These are phyloP conservation scores for Bipolaris sorokiniana DNA, from an alignment of 2,329 filamentous ascomycete genomes.

Conservation along the genomic window DNA sequence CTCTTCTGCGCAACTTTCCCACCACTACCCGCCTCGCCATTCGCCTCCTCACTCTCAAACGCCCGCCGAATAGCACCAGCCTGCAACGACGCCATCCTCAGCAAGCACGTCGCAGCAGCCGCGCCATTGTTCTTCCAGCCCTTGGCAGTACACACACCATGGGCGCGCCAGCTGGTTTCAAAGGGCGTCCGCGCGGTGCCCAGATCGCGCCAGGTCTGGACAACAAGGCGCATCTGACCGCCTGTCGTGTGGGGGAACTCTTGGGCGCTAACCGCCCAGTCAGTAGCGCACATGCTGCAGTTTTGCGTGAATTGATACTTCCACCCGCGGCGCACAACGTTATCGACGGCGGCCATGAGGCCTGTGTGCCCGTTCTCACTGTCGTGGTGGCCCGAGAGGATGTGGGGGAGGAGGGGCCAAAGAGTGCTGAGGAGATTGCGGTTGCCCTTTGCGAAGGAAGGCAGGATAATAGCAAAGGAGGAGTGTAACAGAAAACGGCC, in stretches of 20 bases:
- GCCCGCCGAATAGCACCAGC: conserved; percentile 25
- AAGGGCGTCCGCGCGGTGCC: conserved; percentile 35
- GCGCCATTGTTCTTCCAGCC: not conserved
- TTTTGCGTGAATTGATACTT: conserved; percentile 22
- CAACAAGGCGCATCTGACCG: conserved; percentile 19
- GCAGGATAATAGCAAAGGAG: conserved; percentile 25
- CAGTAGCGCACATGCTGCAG: conserved; percentile 36
- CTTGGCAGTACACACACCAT: conserved; percentile 24
- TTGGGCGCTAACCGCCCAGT: conserved; percentile 28
- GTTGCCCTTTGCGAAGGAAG: conserved; percentile 13
- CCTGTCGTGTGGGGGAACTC: conserved; percentile 15
- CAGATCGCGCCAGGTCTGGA: conserved; percentile 38
- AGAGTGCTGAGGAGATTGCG: conserved; percentile 22
- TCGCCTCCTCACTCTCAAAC: conserved; percentile 24
- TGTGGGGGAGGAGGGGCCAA: conserved; percentile 32
- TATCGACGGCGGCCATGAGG: conserved; percentile 29
- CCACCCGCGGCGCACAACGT: conserved; percentile 27
- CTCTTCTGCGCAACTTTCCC: not conserved
- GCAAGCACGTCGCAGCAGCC: conserved; percentile 6
- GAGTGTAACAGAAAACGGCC: conserved; percentile 30
- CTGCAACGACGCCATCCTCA: conserved; percentile 12
- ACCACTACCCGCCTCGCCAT: not conserved
- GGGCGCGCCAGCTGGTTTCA: conserved; percentile 34
- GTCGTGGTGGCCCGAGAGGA: conserved; percentile 35
- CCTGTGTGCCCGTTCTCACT: conserved; percentile 30